A percentile compares a stretch with the other conserved stretches of the same genome.
Evolutionary conservation across 164 flowering plant genomes (phyloP).

Genomic region (Magnolia officinalis): DNA sequence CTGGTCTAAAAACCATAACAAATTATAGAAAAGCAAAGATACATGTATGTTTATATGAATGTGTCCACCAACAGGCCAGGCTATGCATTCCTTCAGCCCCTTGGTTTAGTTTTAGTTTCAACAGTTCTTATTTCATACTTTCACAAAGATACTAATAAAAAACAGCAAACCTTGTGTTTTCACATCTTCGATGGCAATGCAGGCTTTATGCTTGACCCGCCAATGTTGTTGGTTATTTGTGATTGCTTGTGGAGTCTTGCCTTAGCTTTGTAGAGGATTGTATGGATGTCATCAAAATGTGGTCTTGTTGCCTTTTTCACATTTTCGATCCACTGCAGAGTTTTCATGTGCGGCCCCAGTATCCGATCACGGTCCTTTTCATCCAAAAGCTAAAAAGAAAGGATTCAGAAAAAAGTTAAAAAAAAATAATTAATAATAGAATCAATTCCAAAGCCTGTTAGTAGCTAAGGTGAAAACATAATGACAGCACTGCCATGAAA

Average conservation of each 20-base stretch:
- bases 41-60: no score
- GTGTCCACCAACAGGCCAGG: no score
- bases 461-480: no score
- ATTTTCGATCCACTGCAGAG: constrained; percentile 71
- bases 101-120: no score
- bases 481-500: no score
- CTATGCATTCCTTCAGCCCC: no score
- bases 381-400: constrained; percentile 43
- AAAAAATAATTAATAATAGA: no score
- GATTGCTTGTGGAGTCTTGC: constrained; percentile 29
- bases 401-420: not conserved
- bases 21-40: no score
- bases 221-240: constrained; percentile 20
- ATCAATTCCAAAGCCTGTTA: no score
- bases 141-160: no score
- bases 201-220: constrained; percentile 18
- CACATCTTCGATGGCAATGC: not conserved
- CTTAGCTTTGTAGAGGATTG: constrained; percentile 43
- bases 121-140: no score
- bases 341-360: constrained; percentile 65
- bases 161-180: not conserved
- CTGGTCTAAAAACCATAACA: no score
- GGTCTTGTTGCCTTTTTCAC: constrained; percentile 67
- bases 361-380: constrained; percentile 54
- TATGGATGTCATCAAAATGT: constrained; percentile 75